These are phyloP conservation scores for Ceratocystis albifundus DNA, from an alignment of 2,329 filamentous ascomycete species.

Conservation along the genomic window DNA sequence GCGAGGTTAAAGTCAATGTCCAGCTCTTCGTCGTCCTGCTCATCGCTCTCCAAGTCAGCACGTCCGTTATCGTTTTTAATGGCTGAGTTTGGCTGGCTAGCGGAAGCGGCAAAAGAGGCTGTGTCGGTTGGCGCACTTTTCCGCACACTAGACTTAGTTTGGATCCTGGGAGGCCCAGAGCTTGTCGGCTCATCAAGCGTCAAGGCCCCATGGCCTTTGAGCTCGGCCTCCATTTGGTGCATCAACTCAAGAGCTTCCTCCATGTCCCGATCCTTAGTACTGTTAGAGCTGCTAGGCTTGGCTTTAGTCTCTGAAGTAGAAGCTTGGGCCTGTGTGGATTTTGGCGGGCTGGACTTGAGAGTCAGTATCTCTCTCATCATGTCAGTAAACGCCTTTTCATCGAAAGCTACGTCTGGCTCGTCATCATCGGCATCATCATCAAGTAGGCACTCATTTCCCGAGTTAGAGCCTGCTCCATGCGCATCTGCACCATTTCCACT, in stretches of 20 bases:
- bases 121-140: neutral
- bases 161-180: constrained; percentile 23
- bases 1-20: constrained; percentile 78
- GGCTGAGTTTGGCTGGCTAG: neutral
- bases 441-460: constrained; percentile 41
- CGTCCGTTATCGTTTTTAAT: constrained; percentile 23
- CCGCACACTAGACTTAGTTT: neutral
- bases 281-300: constrained; percentile 26
- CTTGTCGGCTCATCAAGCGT: constrained; percentile 36
- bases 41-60: constrained; percentile 27
- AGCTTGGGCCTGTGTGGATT: neutral
- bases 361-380: constrained; percentile 95
- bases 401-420: constrained; percentile 65
- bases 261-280: constrained; percentile 35
- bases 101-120: neutral
- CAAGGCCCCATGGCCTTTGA: constrained; percentile 57
- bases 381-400: constrained; percentile 70
- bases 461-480: constrained; percentile 28
- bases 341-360: constrained; percentile 32
- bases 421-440: constrained; percentile 61
- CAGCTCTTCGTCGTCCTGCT: constrained; percentile 49
- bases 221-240: constrained; percentile 59
- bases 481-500: constrained; percentile 26
- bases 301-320: neutral
- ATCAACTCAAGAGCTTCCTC: constrained; percentile 55